phyloP scores from a whole-genome alignment of 495 filamentous ascomycete species.

The Podospora pseudocomata region DNA sequence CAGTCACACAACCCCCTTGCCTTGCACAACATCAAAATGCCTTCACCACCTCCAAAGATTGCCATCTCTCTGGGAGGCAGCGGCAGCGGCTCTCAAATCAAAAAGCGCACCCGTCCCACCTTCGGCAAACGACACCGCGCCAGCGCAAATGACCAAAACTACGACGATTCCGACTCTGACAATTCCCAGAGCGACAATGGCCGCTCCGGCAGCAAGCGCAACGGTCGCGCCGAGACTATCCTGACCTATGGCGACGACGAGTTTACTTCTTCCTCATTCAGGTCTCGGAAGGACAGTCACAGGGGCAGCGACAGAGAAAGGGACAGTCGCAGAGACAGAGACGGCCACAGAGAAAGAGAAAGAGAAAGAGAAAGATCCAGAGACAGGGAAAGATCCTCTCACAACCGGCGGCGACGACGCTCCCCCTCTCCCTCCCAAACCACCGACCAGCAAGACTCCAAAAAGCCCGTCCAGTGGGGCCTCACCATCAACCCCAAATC shows the following conservation, averaged over 20 bases:
- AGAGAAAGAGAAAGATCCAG: background rate
- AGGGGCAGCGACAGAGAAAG: background rate
- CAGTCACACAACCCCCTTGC: too few relatives aligned
- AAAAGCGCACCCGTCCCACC: constrained; percentile 31
- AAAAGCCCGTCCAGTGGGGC: constrained; percentile 43
- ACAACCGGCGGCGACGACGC: background rate
- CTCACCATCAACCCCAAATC: constrained; percentile 40
- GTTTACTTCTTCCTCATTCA: background rate
- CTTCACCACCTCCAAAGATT: constrained; percentile 27
- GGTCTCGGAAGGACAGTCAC: background rate
- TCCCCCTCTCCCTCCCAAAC: background rate
- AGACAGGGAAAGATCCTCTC: background rate
- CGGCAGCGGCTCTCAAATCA: constrained; percentile 20
- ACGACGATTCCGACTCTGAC: constrained; percentile 34
- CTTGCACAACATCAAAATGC: background rate
- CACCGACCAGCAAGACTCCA: constrained; percentile 34
- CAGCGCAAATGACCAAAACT: constrained; percentile 30
- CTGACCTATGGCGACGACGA: constrained; percentile 27
- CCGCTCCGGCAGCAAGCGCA: constrained; percentile 3
- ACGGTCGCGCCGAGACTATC: constrained; percentile 33
- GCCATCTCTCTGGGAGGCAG: constrained; percentile 37
- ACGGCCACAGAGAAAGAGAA: background rate
- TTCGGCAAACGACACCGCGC: constrained; percentile 36
- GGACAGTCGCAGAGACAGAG: background rate
- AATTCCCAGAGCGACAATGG: constrained; percentile 24